Base-by-base conservation (phyloP, 78 protist genomes). In the Abeoforma whisleri region DNA sequence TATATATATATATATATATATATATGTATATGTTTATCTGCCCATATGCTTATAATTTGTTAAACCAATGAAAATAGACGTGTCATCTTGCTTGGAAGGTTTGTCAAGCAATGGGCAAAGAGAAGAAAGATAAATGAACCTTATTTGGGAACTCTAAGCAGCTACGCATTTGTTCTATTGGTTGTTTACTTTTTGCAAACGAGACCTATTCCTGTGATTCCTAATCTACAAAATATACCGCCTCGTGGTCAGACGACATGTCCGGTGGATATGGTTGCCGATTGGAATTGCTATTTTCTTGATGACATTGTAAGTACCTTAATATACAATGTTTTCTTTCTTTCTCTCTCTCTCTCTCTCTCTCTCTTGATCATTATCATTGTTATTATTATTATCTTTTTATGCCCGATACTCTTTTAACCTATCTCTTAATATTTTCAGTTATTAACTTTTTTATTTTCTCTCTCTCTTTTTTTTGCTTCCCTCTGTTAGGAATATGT, bases 61-160 rank as follows among this genome's bases (percentile, higher is more conserved):
- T n/a, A n/a, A n/a, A n/a, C n/a, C n/a, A n/a, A n/a, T n/a, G n/a
- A 72, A 34, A 34, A 72, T 12, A 72, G 76, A 39, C 81, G 84
- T 23, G 79, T 79, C 38, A 39, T 57, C 1, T 33, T 2, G 1
- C 75, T 88, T 30, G 69, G 83, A 22, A 80, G 84, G 34, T 22
- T 83, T 2, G 87, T 88, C 68, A 88, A 88, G 68, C 40, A 48
- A 22, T 88, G 91, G 91, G 87, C 91, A 70, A 88, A 88, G 39
- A 34, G 38, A 80, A 31, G 91, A 19, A 87, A 88, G 1, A 80
- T 88, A 73, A 88, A 88, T 74, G 87, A 82, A 38, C 87, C 91
- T 28, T 83, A 82, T 38, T 30, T 19, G 69, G 91, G 91, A 1
- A 88, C 91, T 23, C 84, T 88, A 57, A 83, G 87, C 76, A 71